Evolutionary conservation across 208 protist species (phyloP), one percentile per base, ranked within the genome.

Genomic region (Trypanosoma mega): DNA sequence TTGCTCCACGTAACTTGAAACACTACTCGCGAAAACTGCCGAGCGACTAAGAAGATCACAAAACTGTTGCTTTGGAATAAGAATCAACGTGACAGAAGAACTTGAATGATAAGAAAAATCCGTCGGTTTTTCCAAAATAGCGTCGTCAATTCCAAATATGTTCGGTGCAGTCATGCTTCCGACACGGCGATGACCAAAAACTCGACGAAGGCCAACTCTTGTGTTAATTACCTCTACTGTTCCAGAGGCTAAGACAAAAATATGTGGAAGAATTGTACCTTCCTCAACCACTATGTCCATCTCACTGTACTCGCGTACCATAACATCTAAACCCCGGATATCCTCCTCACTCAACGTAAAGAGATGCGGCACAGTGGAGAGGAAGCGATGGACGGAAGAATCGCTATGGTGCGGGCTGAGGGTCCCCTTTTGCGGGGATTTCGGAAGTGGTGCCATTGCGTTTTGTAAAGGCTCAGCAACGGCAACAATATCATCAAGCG

Each of bases 191-290:
- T 92, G 85, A 0, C 85, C 85, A 67, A 86, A 80, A 1, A 76
- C 76, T 14, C 80, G 76, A 47, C 77, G 73, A 37, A 87, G 68
- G 5, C 85, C 85, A 30, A 72, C 80, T 58, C 79, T 89, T 7
- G 85, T 81, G 69, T 90, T 90, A 77, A 93, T 90, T 59, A 93
- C 86, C 53, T 93, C 82, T 21, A 93, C 80, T 0, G 80, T 89
- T 34, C 86, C 86, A 2, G 82, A 90, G 2, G 80, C 86, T 6
- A 93, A 51, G 6, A 93, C 82, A 65, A 87, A 93, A 18, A 93
- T 76, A 53, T 93, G 83, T 69, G 86, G 67, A 20, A 93, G 71
- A 12, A 73, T 45, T 39, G 57, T 52, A 0, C 86, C 82, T 34
- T 90, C 82, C 41, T 90, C 82, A 33, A 90, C 78, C 58, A 93